Evolutionary conservation across 2,329 filamentous ascomycete species (phyloP).

Genomic region (Huntiella omanensis): DNA sequence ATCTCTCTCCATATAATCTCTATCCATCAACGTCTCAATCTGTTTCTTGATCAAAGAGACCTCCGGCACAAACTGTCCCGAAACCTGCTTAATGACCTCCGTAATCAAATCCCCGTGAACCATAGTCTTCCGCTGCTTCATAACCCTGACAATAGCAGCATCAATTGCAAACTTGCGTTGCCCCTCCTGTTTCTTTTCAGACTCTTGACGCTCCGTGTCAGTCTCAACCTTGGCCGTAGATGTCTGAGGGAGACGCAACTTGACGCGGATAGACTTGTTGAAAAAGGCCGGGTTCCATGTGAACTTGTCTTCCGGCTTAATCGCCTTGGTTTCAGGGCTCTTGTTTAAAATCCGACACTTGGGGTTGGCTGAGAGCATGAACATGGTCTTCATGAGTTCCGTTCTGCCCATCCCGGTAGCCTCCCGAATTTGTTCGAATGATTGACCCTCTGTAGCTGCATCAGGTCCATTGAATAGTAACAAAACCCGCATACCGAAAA

Average conservation of each 20-base stretch:
- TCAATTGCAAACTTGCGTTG: slow-evolving; percentile 53
- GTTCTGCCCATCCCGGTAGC: slow-evolving; percentile 57
- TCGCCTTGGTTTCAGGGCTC: slow-evolving; percentile 57
- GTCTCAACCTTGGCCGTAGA: slow-evolving; percentile 72
- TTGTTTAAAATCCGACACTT: slow-evolving; percentile 71
- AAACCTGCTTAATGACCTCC: slow-evolving; percentile 53
- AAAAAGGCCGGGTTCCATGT: slow-evolving; percentile 65
- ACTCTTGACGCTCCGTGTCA: slow-evolving; percentile 45
- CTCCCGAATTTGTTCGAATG: slow-evolving; percentile 63
- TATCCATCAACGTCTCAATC: slow-evolving; percentile 58
- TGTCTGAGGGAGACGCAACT: slow-evolving; percentile 30
- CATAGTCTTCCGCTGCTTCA: slow-evolving; percentile 65
- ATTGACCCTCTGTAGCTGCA: slow-evolving; percentile 17
- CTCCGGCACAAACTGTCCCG: slow-evolving; percentile 54
- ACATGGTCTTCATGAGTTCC: slow-evolving; percentile 61
- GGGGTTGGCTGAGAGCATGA: slow-evolving; percentile 62
- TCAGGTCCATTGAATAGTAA: slow-evolving; percentile 54
- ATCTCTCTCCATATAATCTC: slow-evolving; percentile 61
- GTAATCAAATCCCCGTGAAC: slow-evolving; percentile 49
- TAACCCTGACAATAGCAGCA: slow-evolving; percentile 61
- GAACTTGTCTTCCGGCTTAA: slow-evolving; percentile 63
- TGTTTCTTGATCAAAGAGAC: slow-evolving; percentile 61
- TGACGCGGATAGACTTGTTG: slow-evolving; percentile 72
- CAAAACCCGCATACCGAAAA: slow-evolving; percentile 79
- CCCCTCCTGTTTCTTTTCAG: slow-evolving; percentile 58